Percentiles rank a stretch among this genome's conserved stretches.
Evolutionary conservation across 129 eudicot species (phyloP).

Genomic region (Apium graveolens): DNA sequence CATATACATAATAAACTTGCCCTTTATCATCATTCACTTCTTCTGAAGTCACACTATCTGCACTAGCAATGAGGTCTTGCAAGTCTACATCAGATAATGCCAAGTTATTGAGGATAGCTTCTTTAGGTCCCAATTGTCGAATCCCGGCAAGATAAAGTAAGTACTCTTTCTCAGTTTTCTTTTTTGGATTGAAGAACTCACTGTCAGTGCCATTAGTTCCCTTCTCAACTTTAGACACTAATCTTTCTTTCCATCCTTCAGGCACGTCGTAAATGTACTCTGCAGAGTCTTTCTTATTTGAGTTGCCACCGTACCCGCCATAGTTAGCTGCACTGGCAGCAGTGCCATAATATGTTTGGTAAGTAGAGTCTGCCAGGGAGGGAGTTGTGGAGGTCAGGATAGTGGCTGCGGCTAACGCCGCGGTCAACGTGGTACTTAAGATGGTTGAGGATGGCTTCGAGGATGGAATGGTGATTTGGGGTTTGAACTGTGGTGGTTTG

Average conservation of each 20-base stretch:
- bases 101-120: conserved; percentile 59
- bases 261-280: conserved; percentile 94
- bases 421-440: conserved; percentile 46
- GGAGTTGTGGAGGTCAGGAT: conserved; percentile 38
- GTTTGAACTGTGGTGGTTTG: conserved; percentile 24
- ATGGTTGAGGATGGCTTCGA: conserved; percentile 28
- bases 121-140: conserved; percentile 67
- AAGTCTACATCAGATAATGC: conserved; percentile 81
- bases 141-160: conserved; percentile 62
- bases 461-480: conserved; percentile 39
- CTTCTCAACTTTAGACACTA: conserved; percentile 82
- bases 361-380: conserved; percentile 37
- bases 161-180: conserved; percentile 75
- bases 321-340: conserved; percentile 96
- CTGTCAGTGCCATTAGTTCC: conserved; percentile 97
- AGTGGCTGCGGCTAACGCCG: conserved; percentile 37
- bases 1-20: conserved; percentile 74
- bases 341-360: conserved; percentile 76
- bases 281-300: conserved; percentile 75
- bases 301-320: conserved; percentile 96
- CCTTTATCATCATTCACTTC: conserved; percentile 85
- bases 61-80: conserved; percentile 65
- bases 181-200: conserved; percentile 84
- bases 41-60: conserved; percentile 54
- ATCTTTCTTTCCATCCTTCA: conserved; percentile 83